Conservation (phyloP, 1,139 yeast species). For the Taphrina sp. region DNA sequence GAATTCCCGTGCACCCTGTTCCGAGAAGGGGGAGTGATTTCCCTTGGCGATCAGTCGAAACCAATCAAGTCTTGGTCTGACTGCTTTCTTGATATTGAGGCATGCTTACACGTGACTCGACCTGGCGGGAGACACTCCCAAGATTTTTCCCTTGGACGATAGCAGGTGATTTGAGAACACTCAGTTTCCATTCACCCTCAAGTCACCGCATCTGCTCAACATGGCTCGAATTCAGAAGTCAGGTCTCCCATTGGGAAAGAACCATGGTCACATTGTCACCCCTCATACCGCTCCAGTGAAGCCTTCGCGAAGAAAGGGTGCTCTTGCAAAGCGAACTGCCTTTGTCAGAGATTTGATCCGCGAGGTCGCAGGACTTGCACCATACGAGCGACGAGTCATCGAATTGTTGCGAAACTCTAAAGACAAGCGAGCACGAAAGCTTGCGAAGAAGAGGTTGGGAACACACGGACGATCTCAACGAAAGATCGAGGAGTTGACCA, state of each 20-base stretch:
- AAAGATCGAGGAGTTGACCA: constrained; percentile 98
- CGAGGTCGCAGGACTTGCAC: constrained; percentile 98
- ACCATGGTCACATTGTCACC: constrained; percentile 63
- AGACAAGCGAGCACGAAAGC: constrained; percentile 99
- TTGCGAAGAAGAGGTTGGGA: constrained; percentile 99
- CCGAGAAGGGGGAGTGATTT: no score
- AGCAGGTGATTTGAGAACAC: no score
- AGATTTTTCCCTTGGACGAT: no score
- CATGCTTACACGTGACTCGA: no score
- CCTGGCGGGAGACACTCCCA: no score
- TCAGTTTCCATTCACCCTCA: no score
- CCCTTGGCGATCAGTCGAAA: no score
- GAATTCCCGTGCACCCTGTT: no score
- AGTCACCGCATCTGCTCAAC: not conserved
- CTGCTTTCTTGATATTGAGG: no score
- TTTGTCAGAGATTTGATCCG: constrained; percentile 94
- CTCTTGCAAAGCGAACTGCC: constrained; percentile 89
- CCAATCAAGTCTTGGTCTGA: no score
- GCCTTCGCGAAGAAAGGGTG: constrained; percentile 96
- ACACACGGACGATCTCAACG: constrained; percentile 99
- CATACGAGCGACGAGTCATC: constrained; percentile 99
- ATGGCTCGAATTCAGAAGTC: constrained; percentile 9
- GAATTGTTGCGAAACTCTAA: constrained; percentile 99
- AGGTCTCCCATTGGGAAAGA: constrained; percentile 14
- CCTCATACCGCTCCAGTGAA: constrained; percentile 91